Conservation (phyloP, 768 basidiomycete genomes). For the Lyophyllum decastes region DNA sequence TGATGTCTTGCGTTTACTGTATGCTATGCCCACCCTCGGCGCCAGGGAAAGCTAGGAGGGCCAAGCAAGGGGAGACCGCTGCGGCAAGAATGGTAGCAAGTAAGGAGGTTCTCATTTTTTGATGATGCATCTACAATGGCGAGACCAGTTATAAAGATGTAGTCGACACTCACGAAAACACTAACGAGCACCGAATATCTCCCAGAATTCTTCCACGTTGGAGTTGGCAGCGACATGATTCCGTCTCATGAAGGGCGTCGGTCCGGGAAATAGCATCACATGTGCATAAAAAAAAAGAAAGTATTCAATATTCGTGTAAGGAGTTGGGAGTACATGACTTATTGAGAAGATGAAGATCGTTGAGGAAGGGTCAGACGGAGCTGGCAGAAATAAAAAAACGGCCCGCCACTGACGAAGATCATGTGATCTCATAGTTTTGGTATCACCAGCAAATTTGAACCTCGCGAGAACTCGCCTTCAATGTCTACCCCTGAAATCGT, state of each 20-base stretch:
- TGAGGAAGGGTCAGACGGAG: too few species aligned
- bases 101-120: conserved; percentile 11
- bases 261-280: conserved; percentile 11
- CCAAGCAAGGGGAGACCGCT: conserved; percentile 18
- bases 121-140: not conserved
- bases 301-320: not conserved
- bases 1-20: not conserved
- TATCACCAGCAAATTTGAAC: too few species aligned
- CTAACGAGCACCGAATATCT: conserved; percentile 6
- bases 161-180: not conserved
- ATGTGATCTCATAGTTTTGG: too few species aligned
- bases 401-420: too few species aligned
- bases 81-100: conserved; percentile 5
- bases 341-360: not conserved
- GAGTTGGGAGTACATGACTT: not conserved
- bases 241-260: not conserved
- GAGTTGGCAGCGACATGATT: not conserved
- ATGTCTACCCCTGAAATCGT: conserved; percentile 24
- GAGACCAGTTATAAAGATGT: not conserved
- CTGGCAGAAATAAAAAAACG: too few species aligned
- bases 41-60: conserved; percentile 33
- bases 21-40: conserved; percentile 26
- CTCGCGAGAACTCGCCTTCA: not conserved
- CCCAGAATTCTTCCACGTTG: conserved; percentile 11
- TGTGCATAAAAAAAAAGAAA: not conserved